Percentiles rank a stretch among this genome's conserved stretches.
phyloP scores from a whole-genome alignment of 768 basidiomycete genomes.

The Collybia sordida region DNA sequence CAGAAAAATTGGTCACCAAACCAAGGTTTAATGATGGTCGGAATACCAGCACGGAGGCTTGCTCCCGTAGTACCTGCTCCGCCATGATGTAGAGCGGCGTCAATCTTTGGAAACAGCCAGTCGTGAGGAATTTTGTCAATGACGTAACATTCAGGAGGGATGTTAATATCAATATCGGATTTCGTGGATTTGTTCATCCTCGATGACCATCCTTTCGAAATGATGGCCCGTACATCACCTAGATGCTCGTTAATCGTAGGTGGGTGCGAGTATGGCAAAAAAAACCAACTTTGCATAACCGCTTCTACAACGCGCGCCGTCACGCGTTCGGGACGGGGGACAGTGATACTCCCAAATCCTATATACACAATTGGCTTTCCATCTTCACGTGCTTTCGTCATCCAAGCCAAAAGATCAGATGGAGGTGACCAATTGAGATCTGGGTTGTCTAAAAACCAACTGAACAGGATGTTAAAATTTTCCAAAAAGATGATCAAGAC shows the following conservation, averaged over 20 bases:
- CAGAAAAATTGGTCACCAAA: slow-evolving; percentile 72
- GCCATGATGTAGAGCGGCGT: slow-evolving; percentile 67
- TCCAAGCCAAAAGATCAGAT: slow-evolving; percentile 47
- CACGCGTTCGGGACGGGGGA: slow-evolving; percentile 55
- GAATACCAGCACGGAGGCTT: slow-evolving; percentile 61
- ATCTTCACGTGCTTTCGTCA: slow-evolving; percentile 53
- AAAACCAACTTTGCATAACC: slow-evolving; percentile 51
- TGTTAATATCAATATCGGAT: slow-evolving; percentile 38
- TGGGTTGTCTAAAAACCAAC: slow-evolving; percentile 68
- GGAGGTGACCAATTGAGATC: slow-evolving; percentile 60
- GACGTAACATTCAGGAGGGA: slow-evolving; percentile 53
- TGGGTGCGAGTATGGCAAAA: background rate
- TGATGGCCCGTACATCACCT: slow-evolving; percentile 66
- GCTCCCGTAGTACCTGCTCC: slow-evolving; percentile 75
- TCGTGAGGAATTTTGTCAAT: slow-evolving; percentile 71
- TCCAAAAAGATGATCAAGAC: background rate
- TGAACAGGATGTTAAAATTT: slow-evolving; percentile 15
- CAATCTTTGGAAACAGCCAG: slow-evolving; percentile 60
- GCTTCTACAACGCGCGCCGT: slow-evolving; percentile 58
- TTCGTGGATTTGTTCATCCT: slow-evolving; percentile 44
- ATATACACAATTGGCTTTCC: slow-evolving; percentile 67
- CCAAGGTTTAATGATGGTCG: slow-evolving; percentile 70
- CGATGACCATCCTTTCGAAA: slow-evolving; percentile 68
- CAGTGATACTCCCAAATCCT: slow-evolving; percentile 70
- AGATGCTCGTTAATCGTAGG: background rate